A percentile compares a stretch with the other conserved stretches of the same genome.
phyloP scores from a whole-genome alignment of 1,139 yeast genomes.

The Nakaseomyces sp. region DNA sequence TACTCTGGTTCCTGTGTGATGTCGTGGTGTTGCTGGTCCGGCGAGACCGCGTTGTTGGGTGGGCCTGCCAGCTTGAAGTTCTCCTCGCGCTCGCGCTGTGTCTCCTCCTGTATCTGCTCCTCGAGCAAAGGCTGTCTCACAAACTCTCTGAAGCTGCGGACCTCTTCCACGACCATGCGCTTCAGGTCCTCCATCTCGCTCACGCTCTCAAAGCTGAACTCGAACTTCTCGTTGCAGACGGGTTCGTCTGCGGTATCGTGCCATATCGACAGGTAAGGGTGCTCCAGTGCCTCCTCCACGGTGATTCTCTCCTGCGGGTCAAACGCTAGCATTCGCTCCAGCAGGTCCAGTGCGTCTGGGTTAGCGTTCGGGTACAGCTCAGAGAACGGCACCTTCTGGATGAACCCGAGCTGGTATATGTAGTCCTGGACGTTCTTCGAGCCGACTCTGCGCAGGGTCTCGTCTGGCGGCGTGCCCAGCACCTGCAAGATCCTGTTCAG shows the following conservation, averaged over 20 bases:
- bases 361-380: conserved; percentile 76
- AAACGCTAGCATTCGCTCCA: conserved; percentile 73
- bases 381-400: conserved; percentile 72
- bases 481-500: conserved; percentile 77
- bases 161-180: conserved; percentile 74
- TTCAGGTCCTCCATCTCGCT: conserved; percentile 75
- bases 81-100: conserved; percentile 22
- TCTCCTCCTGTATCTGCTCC: conserved; percentile 37
- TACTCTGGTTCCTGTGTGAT: conserved; percentile 4
- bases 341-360: conserved; percentile 75
- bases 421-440: conserved; percentile 88
- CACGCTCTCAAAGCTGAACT: conserved; percentile 80
- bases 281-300: conserved; percentile 81
- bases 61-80: conserved; percentile 21
- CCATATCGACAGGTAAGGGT: conserved; percentile 87
- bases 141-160: conserved; percentile 64
- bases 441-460: conserved; percentile 74
- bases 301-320: conserved; percentile 84
- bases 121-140: conserved; percentile 64
- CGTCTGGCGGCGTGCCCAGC: conserved; percentile 85
- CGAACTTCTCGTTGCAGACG: conserved; percentile 71
- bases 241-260: conserved; percentile 97
- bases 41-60: conserved; percentile 14
- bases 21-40: conserved; percentile 12
- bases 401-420: conserved; percentile 74